Base-by-base conservation (phyloP, 306 rosid species). In the Begonia masoniana region DNA sequence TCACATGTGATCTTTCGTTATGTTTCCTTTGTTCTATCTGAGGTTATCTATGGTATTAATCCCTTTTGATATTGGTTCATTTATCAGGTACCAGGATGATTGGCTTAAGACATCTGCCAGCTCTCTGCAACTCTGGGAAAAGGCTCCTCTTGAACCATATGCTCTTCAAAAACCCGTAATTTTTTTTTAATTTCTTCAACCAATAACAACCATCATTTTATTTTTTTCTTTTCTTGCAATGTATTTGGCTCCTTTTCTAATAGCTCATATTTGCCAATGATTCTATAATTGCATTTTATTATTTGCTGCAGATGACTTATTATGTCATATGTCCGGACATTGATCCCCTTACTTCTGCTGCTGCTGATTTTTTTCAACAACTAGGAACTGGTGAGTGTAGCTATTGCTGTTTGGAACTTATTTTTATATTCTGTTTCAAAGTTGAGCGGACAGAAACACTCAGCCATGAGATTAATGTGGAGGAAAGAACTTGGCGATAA, bases 141-240 rank as follows among this genome's bases (percentile, higher is more conserved):
- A 91, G 79, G 94, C 96, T 78, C 97, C 97, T 55, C 78, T 85
- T 26, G 97, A 91, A 70, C 97, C 97, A 43, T 91, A 81, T 71
- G 97, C 96, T 59, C 78, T 73, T 24, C 92, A 69, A 59, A 91
- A 91, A 71, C 94, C 91, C 23, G 97, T 83, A 78, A 66, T 89
- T 71, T 74, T n/a, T 46, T 50, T 45, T 62, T 4, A 52, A 52
- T 49, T 61, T 51, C 62, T 54, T 62, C 67, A 39, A 48, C 42
- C 51, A 47, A 26, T 35, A 23, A 50, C 59, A 43, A 45, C 36
- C 58, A 46, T 49, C 55, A 57, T 63, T 23, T 63, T 17, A 46
- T 64, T 41, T 47, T 51, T 56, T 58, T 15, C 57, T 41, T 52
- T 48, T 48, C 41, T 15, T 52, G 35, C 17, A 9, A n/a, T 62